Conservation (phyloP, 306 rosid species). For the Glycine tomentella region DNA sequence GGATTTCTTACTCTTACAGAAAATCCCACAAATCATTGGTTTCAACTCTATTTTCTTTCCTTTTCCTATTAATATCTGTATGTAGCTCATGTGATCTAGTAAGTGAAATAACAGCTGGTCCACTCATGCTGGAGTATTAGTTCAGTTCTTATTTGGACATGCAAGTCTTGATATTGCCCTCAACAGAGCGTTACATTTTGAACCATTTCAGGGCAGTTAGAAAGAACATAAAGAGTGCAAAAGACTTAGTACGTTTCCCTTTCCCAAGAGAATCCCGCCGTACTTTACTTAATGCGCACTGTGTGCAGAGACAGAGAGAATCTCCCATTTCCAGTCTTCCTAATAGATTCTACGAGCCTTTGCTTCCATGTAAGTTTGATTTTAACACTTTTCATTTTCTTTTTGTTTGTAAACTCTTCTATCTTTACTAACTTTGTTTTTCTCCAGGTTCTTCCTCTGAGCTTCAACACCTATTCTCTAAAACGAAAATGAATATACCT, state of each 20-base stretch:
- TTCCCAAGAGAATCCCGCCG: slow-evolving; percentile 53
- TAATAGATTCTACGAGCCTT: slow-evolving; percentile 61
- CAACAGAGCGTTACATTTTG: slow-evolving; percentile 27
- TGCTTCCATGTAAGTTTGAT: slow-evolving; percentile 69
- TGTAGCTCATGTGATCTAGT: slow-evolving; percentile 16
- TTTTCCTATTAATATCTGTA: not conserved
- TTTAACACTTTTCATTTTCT: slow-evolving; percentile 6
- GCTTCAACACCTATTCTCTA: slow-evolving; percentile 53
- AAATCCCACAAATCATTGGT: not conserved
- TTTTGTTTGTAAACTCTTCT: slow-evolving; percentile 18
- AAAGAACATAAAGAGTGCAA: slow-evolving; percentile 56
- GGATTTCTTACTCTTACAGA: not conserved
- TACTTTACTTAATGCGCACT: slow-evolving; percentile 50
- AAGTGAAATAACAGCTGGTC: slow-evolving; percentile 27
- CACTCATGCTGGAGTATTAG: slow-evolving; percentile 13
- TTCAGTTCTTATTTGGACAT: slow-evolving; percentile 27
- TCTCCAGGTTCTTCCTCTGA: slow-evolving; percentile 56
- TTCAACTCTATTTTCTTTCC: not conserved
- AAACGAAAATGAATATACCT: slow-evolving; percentile 47
- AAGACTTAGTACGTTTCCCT: slow-evolving; percentile 58
- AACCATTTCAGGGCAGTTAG: slow-evolving; percentile 64
- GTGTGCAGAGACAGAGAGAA: slow-evolving; percentile 32
- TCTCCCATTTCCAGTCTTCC: slow-evolving; percentile 49
- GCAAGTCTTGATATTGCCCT: slow-evolving; percentile 23
- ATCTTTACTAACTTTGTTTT: slow-evolving; percentile 50